Evolutionary conservation across 805 yeast species (phyloP), one percentile per base, ranked within the genome.

Genomic region (Grigorovia transvaalensis): DNA sequence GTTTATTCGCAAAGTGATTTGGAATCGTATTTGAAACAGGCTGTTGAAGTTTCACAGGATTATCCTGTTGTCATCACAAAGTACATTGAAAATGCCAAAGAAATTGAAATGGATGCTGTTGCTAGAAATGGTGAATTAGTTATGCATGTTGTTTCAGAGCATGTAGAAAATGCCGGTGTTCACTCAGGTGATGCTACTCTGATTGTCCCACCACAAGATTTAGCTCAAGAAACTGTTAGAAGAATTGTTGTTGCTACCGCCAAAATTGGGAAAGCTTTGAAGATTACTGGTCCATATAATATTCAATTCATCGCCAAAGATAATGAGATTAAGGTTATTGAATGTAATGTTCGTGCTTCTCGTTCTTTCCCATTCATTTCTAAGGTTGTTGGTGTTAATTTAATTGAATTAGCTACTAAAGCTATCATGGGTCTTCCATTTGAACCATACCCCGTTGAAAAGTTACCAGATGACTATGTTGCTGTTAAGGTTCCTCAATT

Each of bases 121-220:
- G 98, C 99, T 44, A 80, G 80, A 68, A 87, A 91, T 64, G 99
- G 99, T 71, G 81, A 89, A 70, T 77, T 91, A 73, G 79, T 93
- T 61, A 88, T 91, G 89, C 98, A 91, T 69, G 98, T 89, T 67
- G 96, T 91, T 53, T 88, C 96, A 51, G 98, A 93, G 73, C 99
- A 91, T 69, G 96, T 93, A 59, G 99, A 91, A 74, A 91, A 91
- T 67, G 99, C 99, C 29, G 99, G 99, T 80, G 96, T 91, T 45
- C 99, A 91, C 72, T 91, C 98, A 50, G 99, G 99, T 77, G 99
- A 91, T 72, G 99, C 99, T 55, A 93, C 98, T 47, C 74, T 91
- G 65, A 86, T 91, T 69, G 95, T 91, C 53, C 99, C 99, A 51
- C 96, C 97, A 49, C 97, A 91, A 74, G 95, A 88, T 66, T 78